Base-by-base conservation (phyloP, 768 basidiomycete genomes). In the Lactifluus volemus region DNA sequence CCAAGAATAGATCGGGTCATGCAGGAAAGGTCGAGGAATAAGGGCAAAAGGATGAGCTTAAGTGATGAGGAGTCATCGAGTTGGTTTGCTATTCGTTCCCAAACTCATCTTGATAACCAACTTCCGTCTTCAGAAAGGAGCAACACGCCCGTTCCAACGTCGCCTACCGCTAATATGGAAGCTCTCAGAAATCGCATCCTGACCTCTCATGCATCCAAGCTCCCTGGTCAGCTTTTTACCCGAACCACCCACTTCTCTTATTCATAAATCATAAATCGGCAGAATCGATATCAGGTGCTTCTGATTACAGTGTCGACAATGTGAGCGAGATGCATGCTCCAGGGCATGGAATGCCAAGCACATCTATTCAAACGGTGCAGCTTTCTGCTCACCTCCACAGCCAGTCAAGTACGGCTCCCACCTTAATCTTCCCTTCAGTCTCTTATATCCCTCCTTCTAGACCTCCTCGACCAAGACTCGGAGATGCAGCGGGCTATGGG, bases 381-480 rank as follows among this genome's bases (percentile, higher is more conserved):
- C 60, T 66, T 49, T 61, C 65, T 42, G 47, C 54, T 11, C 58
- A 64, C 19, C 48, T 61, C 19, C 65, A 65, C 34, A 61, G 60
- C 34, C 49, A 57, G 14, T 66, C 65, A 36, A 65, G 65, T 66
- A 54, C 15, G 57, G 3, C 25, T 7, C 32, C 30, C 19, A 19
- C 38, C 19, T 15, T 11, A 14, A 30, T 21, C 30, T 8, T 25
- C 15, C 38, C 52, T 10, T 25, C 34, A 30, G 15, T 47, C 29
- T 11, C 51, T 54, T 3, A 57, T 50, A 5, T 48, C 38, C 14
- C 12, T 10, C 2, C 21, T 45, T 38, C 29, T 49, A 66, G 65
- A 66, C 54, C 65, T 66, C n/a, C 60, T 66, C n/a, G 65, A 66
- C 34, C 56, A 65, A 17, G 65, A 66, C 39, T 65, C 65, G 0